Conservation (phyloP, 495 filamentous ascomycete species). For the Neurospora terricola region DNA sequence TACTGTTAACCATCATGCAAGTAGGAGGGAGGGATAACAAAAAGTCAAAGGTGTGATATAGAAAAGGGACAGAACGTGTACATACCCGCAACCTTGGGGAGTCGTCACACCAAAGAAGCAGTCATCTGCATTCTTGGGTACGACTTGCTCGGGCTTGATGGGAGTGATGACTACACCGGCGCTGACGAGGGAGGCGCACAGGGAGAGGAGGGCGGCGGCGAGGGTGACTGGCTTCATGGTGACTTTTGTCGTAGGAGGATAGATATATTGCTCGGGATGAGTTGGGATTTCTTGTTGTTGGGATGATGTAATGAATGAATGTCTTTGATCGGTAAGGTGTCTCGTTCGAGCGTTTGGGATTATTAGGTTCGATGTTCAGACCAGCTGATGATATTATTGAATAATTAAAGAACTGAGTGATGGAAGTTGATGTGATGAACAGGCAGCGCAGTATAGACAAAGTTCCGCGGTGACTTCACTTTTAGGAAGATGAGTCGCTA, state of each 20-base stretch:
- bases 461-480: background rate
- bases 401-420: background rate
- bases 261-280: background rate
- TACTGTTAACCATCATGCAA: background rate
- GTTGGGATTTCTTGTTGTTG: background rate
- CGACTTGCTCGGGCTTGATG: slow-evolving; percentile 33
- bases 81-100: slow-evolving; percentile 37
- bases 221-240: slow-evolving; percentile 31
- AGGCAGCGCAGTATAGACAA: background rate
- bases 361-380: background rate
- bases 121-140: slow-evolving; percentile 28
- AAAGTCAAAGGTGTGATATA: background rate
- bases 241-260: background rate
- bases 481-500: background rate
- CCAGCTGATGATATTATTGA: background rate
- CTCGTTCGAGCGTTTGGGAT: background rate
- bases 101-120: slow-evolving; percentile 42
- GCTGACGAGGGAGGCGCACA: slow-evolving; percentile 34
- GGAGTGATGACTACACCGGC: slow-evolving; percentile 39
- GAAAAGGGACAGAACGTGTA: slow-evolving; percentile 8
- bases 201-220: slow-evolving; percentile 21
- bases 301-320: background rate
- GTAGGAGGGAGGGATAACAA: background rate
- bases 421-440: background rate
- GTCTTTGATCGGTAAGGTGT: background rate